Percentiles rank a stretch among this genome's conserved stretches.
Conservation (phyloP, 2,329 filamentous ascomycete species). For the Grosmannia serpens region DNA sequence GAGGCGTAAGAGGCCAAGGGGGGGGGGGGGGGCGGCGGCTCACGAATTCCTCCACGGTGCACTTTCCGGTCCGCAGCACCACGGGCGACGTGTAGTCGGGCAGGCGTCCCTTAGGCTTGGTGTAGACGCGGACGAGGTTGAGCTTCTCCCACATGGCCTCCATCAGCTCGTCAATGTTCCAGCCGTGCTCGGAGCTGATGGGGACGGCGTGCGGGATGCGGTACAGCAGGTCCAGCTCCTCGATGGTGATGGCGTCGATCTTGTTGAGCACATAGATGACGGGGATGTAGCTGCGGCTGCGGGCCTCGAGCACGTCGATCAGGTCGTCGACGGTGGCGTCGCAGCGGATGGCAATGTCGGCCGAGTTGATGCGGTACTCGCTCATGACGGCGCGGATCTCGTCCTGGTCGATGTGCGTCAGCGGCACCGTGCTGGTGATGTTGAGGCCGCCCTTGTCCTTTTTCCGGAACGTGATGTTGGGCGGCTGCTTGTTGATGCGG, state of each 20-base stretch:
- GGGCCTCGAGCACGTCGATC: constrained; percentile 91
- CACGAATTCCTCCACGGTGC: constrained; percentile 95
- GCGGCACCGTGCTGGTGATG: constrained; percentile 86
- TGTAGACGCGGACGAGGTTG: constrained; percentile 84
- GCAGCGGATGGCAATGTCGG: constrained; percentile 94
- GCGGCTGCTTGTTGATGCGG: constrained; percentile 90
- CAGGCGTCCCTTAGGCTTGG: constrained; percentile 90
- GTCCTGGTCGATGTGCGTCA: constrained; percentile 86
- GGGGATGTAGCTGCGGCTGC: constrained; percentile 92
- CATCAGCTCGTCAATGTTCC: constrained; percentile 95
- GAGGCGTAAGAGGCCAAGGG: too few relatives aligned
- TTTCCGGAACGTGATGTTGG: constrained; percentile 99
- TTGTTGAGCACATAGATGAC: constrained; percentile 99
- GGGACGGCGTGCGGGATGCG: constrained; percentile 94
- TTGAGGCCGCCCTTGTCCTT: constrained; percentile 97
- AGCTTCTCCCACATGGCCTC: constrained; percentile 98
- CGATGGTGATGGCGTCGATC: constrained; percentile 95
- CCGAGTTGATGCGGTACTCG: constrained; percentile 93
- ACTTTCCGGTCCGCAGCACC: constrained; percentile 69
- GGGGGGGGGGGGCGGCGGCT: constrained; percentile 22
- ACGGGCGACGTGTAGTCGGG: constrained; percentile 90
- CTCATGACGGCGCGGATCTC: constrained; percentile 97
- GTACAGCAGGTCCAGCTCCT: constrained; percentile 92
- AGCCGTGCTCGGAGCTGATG: constrained; percentile 93
- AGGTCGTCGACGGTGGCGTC: constrained; percentile 95